Conservation (phyloP, 495 filamentous ascomycete species). For the Penicillium subrubescens region DNA sequence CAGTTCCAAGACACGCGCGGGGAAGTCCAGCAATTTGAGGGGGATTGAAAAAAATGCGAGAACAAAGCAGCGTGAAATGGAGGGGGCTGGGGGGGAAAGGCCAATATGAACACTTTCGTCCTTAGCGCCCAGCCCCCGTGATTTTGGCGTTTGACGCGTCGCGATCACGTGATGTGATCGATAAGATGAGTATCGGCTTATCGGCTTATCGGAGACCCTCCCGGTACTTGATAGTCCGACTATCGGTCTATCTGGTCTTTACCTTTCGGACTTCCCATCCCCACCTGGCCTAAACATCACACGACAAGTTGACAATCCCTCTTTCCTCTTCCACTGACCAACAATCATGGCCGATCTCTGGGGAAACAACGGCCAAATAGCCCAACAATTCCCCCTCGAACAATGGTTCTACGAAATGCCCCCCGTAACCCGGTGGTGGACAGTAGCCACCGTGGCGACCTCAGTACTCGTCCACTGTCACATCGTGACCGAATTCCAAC, state of each 20-base stretch:
- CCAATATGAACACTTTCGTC: slow-evolving; percentile 23
- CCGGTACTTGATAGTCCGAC: not conserved
- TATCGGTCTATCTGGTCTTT: slow-evolving; percentile 16
- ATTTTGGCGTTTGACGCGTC: slow-evolving; percentile 12
- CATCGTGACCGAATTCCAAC: slow-evolving; percentile 85
- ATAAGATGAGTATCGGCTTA: not conserved
- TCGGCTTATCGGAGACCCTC: not conserved
- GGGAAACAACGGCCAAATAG: slow-evolving; percentile 56
- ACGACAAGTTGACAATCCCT: not conserved
- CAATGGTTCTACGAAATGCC: slow-evolving; percentile 99
- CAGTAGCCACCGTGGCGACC: slow-evolving; percentile 85
- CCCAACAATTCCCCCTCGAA: slow-evolving; percentile 77
- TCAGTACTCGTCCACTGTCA: slow-evolving; percentile 91
- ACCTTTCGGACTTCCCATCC: not conserved
- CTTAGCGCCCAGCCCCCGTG: slow-evolving; percentile 18
- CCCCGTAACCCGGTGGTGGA: slow-evolving; percentile 94
- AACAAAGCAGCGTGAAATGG: not conserved
- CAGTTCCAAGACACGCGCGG: not conserved
- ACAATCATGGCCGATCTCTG: slow-evolving; percentile 46
- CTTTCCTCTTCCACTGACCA: not conserved
- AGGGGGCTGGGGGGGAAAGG: slow-evolving; percentile 18
- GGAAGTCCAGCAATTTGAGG: not conserved
- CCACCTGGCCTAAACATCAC: not conserved
- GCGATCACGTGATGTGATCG: slow-evolving; percentile 6
- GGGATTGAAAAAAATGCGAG: not conserved